Conservation (phyloP, 352 stramenopile genomes). For the Globisporangium cylindrosporum region DNA sequence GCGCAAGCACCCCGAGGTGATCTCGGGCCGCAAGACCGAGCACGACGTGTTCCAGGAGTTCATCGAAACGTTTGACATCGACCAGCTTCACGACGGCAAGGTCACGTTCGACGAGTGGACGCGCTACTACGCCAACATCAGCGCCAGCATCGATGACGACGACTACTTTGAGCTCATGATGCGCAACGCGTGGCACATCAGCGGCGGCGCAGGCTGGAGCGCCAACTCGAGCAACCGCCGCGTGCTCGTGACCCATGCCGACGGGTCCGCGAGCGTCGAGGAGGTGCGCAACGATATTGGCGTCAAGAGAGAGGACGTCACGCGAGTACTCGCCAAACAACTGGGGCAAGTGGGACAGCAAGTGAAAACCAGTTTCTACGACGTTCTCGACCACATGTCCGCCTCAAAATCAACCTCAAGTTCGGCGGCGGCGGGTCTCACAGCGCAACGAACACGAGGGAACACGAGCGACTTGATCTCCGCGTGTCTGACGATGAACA, state of each 20-base stretch:
- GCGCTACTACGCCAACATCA: slow-evolving; percentile 90
- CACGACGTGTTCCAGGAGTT: slow-evolving; percentile 75
- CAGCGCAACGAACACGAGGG: slow-evolving; percentile 34
- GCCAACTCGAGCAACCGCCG: slow-evolving; percentile 60
- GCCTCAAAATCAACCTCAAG: slow-evolving; percentile 1
- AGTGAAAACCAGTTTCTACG: slow-evolving; percentile 40
- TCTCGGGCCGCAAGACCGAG: slow-evolving; percentile 47
- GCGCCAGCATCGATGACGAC: slow-evolving; percentile 85
- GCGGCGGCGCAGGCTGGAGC: slow-evolving; percentile 41
- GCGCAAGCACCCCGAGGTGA: slow-evolving; percentile 70
- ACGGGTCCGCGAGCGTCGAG: slow-evolving; percentile 49
- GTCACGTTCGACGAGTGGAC: slow-evolving; percentile 63
- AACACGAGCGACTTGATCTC: slow-evolving; percentile 53
- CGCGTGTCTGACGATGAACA: slow-evolving; percentile 41
- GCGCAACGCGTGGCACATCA: slow-evolving; percentile 77
- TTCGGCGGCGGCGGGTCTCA: slow-evolving; percentile 14
- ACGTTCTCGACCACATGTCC: slow-evolving; percentile 56
- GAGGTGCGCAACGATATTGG: slow-evolving; percentile 49
- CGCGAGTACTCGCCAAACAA: slow-evolving; percentile 31
- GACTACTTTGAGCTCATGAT: slow-evolving; percentile 93
- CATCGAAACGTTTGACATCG: slow-evolving; percentile 66
- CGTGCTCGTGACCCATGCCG: slow-evolving; percentile 58
- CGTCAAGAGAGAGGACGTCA: slow-evolving; percentile 28
- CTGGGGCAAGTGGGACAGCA: slow-evolving; percentile 6
- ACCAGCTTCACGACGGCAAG: slow-evolving; percentile 51